Percentiles rank a stretch among this genome's conserved stretches.
These are phyloP conservation scores for Pseudophaeomoniella oleicola DNA, from an alignment of 2,329 filamentous ascomycete genomes.

Conservation along the genomic window DNA sequence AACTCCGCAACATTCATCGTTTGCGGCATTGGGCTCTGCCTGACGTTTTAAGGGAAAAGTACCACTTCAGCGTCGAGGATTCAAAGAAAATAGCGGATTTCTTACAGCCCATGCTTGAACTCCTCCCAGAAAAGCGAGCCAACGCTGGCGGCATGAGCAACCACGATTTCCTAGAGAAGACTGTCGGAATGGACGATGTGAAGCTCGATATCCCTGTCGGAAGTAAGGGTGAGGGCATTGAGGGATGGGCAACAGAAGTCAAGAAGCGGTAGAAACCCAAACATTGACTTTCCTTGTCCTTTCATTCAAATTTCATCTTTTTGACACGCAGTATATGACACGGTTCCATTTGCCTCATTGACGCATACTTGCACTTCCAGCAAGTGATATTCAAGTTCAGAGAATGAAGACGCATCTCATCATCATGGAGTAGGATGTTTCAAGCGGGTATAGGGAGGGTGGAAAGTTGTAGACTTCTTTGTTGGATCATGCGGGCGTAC, in stretches of 20 bases:
- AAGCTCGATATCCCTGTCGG: slow-evolving; percentile 65
- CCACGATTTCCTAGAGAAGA: slow-evolving; percentile 68
- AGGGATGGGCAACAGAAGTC: slow-evolving; percentile 82
- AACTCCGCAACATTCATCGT: slow-evolving; percentile 92
- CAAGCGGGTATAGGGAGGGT: no score
- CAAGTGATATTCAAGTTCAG: no score
- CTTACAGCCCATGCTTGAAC: slow-evolving; percentile 76
- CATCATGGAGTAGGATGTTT: no score
- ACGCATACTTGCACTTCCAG: background rate
- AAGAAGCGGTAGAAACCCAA: slow-evolving; percentile 55
- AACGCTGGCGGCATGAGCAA: slow-evolving; percentile 94
- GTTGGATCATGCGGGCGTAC: no score
- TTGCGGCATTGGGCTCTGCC: slow-evolving; percentile 90
- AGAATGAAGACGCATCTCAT: no score
- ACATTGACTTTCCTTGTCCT: no score
- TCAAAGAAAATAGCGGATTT: slow-evolving; percentile 68
- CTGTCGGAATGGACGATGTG: slow-evolving; percentile 73
- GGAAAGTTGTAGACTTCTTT: no score
- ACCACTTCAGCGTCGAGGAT: slow-evolving; percentile 81
- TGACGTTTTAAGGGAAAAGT: slow-evolving; percentile 89
- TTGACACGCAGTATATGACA: background rate
- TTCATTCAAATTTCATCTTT: no score
- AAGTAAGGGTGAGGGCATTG: slow-evolving; percentile 77
- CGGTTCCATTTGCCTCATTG: background rate
- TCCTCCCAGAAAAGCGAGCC: slow-evolving; percentile 74